Evolutionary conservation across 2,329 filamentous ascomycete genomes (phyloP).

Genomic region (Periconia sp.): DNA sequence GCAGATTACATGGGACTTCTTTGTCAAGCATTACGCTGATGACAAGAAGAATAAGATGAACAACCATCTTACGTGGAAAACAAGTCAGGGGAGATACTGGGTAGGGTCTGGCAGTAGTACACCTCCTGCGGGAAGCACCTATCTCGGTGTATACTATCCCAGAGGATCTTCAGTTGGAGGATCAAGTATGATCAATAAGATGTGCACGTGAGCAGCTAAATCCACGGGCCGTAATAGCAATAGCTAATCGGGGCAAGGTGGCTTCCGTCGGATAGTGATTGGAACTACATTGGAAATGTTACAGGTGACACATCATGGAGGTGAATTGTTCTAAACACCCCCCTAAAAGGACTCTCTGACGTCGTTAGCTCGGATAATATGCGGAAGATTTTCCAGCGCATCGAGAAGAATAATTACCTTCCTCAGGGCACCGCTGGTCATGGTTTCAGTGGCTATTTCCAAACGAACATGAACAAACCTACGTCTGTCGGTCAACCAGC

Average conservation of each 20-base stretch:
- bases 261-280: slow-evolving; percentile 64
- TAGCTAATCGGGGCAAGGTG: slow-evolving; percentile 32
- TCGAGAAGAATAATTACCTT: slow-evolving; percentile 62
- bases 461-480: slow-evolving; percentile 57
- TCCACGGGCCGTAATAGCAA: slow-evolving; percentile 49
- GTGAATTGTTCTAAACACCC: slow-evolving; percentile 6
- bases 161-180: slow-evolving; percentile 62
- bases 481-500: slow-evolving; percentile 52
- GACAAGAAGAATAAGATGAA: slow-evolving; percentile 59
- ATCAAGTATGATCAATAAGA: slow-evolving; percentile 64
- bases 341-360: slow-evolving; percentile 1
- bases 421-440: slow-evolving; percentile 54
- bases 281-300: slow-evolving; percentile 61
- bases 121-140: slow-evolving; percentile 57
- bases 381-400: slow-evolving; percentile 59
- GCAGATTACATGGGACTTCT: slow-evolving; percentile 56
- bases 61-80: slow-evolving; percentile 63
- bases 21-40: slow-evolving; percentile 64
- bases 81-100: slow-evolving; percentile 58
- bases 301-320: slow-evolving; percentile 66
- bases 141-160: slow-evolving; percentile 63
- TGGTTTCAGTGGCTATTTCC: slow-evolving; percentile 63
- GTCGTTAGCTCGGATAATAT: slow-evolving; percentile 47
- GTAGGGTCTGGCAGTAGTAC: slow-evolving; percentile 55
- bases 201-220: slow-evolving; percentile 15